phyloP scores from a whole-genome alignment of 2,329 filamentous ascomycete genomes.

The Arthrobotrys sphaeroides region DNA sequence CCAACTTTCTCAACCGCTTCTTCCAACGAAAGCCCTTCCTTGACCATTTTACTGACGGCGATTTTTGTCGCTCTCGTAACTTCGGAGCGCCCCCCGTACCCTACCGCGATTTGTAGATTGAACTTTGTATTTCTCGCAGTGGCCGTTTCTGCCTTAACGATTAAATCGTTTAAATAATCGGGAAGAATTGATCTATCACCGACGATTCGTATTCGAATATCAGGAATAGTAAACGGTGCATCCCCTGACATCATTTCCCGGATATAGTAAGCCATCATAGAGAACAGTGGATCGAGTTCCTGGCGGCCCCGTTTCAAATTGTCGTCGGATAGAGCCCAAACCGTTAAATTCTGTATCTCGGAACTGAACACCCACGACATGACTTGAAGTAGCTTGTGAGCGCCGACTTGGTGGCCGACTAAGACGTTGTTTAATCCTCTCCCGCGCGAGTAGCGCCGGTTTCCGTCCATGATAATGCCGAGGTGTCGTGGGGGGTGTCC shows the following conservation, averaged over 20 bases:
- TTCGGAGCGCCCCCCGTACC: conserved; percentile 47
- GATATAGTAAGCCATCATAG: conserved; percentile 44
- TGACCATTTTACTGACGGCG: conserved; percentile 25
- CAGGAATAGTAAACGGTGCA: conserved; percentile 20
- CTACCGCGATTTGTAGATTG: conserved; percentile 45
- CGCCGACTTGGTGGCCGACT: conserved; percentile 44
- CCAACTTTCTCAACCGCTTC: conserved; percentile 28
- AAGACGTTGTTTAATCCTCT: conserved; percentile 22
- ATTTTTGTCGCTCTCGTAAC: conserved; percentile 38
- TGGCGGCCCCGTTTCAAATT: conserved; percentile 45
- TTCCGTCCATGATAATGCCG: conserved; percentile 45
- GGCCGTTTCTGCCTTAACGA: conserved; percentile 27
- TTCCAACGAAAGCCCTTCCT: conserved; percentile 28
- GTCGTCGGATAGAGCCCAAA: conserved; percentile 44
- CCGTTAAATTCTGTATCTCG: conserved; percentile 31
- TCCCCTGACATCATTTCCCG: conserved; percentile 43
- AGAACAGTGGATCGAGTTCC: conserved; percentile 36
- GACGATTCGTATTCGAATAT: conserved; percentile 35
- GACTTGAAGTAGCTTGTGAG: conserved; percentile 42
- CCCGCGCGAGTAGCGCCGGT: conserved; percentile 34
- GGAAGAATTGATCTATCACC: conserved; percentile 43
- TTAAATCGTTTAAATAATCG: conserved; percentile 33
- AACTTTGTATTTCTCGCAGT: conserved; percentile 29
- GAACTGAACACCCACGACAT: conserved; percentile 43
- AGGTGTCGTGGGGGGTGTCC: conserved; percentile 35